Evolutionary conservation across 2,329 filamentous ascomycete species (phyloP).

Genomic region (Sphaerulina populicola): DNA sequence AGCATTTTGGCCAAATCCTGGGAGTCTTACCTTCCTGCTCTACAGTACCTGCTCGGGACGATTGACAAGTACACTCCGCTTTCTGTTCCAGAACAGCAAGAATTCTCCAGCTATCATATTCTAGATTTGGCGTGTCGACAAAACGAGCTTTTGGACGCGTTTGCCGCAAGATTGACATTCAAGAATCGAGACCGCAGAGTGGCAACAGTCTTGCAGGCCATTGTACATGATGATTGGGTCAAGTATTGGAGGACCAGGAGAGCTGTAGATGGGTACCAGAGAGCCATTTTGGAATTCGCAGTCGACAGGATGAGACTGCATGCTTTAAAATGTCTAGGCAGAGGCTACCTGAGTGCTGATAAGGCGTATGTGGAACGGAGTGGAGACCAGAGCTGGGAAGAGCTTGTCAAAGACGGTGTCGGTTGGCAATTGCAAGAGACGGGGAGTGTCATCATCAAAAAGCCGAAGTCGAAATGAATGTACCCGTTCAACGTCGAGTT

Average conservation of each 20-base stretch:
- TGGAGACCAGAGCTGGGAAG: slow-evolving; percentile 62
- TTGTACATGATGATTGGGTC: slow-evolving; percentile 77
- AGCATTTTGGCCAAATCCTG: slow-evolving; percentile 72
- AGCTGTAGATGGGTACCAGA: slow-evolving; percentile 70
- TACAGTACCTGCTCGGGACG: slow-evolving; percentile 65
- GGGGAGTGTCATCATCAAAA: slow-evolving; percentile 68
- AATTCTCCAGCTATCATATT: slow-evolving; percentile 72
- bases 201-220: slow-evolving; percentile 57
- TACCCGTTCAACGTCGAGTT: no score
- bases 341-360: slow-evolving; percentile 69
- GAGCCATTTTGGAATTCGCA: slow-evolving; percentile 72
- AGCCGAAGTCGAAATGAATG: slow-evolving; percentile 40
- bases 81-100: slow-evolving; percentile 62
- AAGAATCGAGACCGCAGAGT: slow-evolving; percentile 58
- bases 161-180: slow-evolving; percentile 55
- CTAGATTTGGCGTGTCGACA: slow-evolving; percentile 84
- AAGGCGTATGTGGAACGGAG: slow-evolving; percentile 59
- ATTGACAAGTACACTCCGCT: slow-evolving; percentile 62
- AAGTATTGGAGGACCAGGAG: slow-evolving; percentile 63
- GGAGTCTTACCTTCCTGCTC: slow-evolving; percentile 82
- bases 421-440: slow-evolving; percentile 69
- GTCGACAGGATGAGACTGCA: slow-evolving; percentile 65
- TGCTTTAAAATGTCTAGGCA: slow-evolving; percentile 77
- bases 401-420: slow-evolving; percentile 62
- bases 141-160: slow-evolving; percentile 64